Conservation (phyloP, 2,329 filamentous ascomycete genomes). For the Aspergillus pseudotamarii region DNA sequence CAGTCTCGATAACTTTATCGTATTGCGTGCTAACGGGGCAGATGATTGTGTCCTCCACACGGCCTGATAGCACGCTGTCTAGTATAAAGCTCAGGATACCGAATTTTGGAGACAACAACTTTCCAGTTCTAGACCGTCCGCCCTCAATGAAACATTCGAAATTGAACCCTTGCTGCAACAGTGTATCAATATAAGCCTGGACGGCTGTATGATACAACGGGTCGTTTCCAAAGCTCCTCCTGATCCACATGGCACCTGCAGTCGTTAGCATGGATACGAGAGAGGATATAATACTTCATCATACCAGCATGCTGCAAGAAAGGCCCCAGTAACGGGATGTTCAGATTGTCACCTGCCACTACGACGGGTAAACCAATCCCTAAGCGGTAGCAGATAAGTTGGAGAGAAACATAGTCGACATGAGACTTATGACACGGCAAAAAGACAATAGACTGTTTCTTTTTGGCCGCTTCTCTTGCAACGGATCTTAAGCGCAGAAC, state of each 20-base stretch:
- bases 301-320: slow-evolving; percentile 89
- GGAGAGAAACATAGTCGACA: slow-evolving; percentile 92
- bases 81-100: slow-evolving; percentile 90
- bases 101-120: slow-evolving; percentile 91
- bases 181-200: slow-evolving; percentile 90
- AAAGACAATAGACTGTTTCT: slow-evolving; percentile 95
- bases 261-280: slow-evolving; percentile 19
- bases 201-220: slow-evolving; percentile 89
- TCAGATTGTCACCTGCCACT: slow-evolving; percentile 93
- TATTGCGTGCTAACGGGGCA: slow-evolving; percentile 97
- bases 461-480: slow-evolving; percentile 77
- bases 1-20: slow-evolving; percentile 97
- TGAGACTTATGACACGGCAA: slow-evolving; percentile 92
- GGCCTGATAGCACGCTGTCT: slow-evolving; percentile 83
- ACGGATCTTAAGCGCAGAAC: slow-evolving; percentile 80
- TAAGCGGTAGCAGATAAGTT: slow-evolving; percentile 92
- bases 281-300: slow-evolving; percentile 17
- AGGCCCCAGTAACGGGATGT: slow-evolving; percentile 84
- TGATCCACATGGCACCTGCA: slow-evolving; percentile 86
- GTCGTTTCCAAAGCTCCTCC: slow-evolving; percentile 89
- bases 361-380: slow-evolving; percentile 88
- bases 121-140: slow-evolving; percentile 87
- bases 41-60: slow-evolving; percentile 87
- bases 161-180: slow-evolving; percentile 89
- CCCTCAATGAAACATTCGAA: slow-evolving; percentile 98